Percentiles rank a stretch among this genome's conserved stretches.
phyloP scores from a whole-genome alignment of 2,329 filamentous ascomycete species.

The Fusarium poae region DNA sequence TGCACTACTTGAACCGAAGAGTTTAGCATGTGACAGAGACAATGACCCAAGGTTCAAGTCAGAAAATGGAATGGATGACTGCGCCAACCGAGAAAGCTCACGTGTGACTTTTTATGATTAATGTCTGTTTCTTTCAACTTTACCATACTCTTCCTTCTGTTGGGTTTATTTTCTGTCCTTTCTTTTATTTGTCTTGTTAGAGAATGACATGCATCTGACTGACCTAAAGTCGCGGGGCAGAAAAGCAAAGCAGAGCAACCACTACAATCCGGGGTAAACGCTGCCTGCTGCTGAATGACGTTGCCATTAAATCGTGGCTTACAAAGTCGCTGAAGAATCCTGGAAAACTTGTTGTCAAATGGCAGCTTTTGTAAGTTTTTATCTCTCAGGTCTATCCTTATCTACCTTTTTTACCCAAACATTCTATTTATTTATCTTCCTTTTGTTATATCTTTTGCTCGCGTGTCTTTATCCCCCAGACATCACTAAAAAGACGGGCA shows the following conservation, averaged over 20 bases:
- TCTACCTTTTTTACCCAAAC: not conserved
- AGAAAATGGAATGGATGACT: conserved; percentile 41
- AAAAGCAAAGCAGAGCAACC: conserved; percentile 21
- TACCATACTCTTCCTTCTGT: conserved; percentile 1
- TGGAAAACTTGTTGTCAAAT: conserved; percentile 46
- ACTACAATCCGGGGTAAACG: conserved; percentile 36
- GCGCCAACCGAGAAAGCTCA: conserved; percentile 41
- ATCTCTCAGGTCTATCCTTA: not conserved
- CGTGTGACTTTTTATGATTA: conserved; percentile 34
- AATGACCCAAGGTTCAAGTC: conserved; percentile 26
- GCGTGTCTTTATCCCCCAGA: not conserved
- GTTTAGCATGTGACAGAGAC: conserved; percentile 47
- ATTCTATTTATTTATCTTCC: not conserved
- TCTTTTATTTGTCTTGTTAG: not conserved
- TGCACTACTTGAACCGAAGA: conserved; percentile 21
- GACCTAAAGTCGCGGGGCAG: conserved; percentile 41
- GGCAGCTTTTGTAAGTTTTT: conserved; percentile 54
- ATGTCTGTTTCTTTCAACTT: conserved; percentile 2
- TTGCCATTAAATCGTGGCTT: conserved; percentile 44
- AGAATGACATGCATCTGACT: conserved; percentile 24
- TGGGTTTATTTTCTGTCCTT: not conserved
- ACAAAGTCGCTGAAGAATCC: conserved; percentile 43
- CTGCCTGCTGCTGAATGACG: conserved; percentile 47
- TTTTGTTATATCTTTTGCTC: not conserved
- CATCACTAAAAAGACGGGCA: not conserved